phyloP scores from a whole-genome alignment of 768 basidiomycete species.

The Psilocybe cyanescens region DNA sequence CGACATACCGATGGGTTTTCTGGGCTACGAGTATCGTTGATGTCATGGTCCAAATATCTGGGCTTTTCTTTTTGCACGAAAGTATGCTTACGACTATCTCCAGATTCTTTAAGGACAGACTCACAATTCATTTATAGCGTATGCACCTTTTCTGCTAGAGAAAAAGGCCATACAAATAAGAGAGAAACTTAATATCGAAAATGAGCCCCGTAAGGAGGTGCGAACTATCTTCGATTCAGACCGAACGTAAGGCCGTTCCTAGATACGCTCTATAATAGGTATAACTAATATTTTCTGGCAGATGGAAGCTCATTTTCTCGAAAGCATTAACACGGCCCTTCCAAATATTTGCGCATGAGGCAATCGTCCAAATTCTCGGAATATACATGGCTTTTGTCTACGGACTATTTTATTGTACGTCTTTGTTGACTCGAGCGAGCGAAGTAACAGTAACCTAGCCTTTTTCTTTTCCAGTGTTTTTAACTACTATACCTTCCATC shows the following conservation, averaged over 20 bases:
- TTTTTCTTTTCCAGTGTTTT: conserved; percentile 49
- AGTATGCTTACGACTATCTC: conserved; percentile 41
- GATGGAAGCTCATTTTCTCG: background rate
- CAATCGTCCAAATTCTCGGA: conserved; percentile 71
- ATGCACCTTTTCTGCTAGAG: conserved; percentile 48
- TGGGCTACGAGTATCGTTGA: conserved; percentile 69
- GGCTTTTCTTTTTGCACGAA: conserved; percentile 63
- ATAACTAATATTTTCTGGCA: background rate
- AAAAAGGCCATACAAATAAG: conserved; percentile 55
- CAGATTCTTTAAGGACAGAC: no score
- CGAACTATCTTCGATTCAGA: conserved; percentile 55
- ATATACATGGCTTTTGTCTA: conserved; percentile 74
- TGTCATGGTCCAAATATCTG: conserved; percentile 54
- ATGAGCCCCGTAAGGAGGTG: conserved; percentile 38
- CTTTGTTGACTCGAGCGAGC: background rate
- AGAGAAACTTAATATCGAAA: conserved; percentile 51
- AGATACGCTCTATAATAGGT: conserved; percentile 10
- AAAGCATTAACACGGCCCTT: background rate
- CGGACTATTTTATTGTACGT: conserved; percentile 56
- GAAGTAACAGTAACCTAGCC: no score
- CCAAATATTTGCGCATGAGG: conserved; percentile 57
- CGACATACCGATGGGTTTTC: conserved; percentile 80
- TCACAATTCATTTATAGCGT: conserved; percentile 35
- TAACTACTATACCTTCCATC: conserved; percentile 67
- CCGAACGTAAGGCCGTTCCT: conserved; percentile 20